Conservation (phyloP, 345 rosid genomes). For the Pelargonium nanum region DNA sequence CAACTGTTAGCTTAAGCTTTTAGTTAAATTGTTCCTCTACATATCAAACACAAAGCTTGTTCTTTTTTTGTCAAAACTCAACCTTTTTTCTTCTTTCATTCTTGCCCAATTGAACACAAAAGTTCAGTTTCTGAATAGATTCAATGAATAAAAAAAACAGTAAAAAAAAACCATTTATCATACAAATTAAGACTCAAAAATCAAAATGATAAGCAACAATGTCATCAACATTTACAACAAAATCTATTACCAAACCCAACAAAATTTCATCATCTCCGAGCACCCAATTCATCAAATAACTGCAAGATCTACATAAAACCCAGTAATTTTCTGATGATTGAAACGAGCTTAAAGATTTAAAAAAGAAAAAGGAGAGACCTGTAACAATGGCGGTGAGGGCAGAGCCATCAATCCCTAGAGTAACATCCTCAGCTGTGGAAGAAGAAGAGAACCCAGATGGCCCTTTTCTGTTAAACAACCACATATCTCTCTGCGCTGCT, state of each 20-base stretch:
- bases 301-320: neutral
- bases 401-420: slow-evolving; percentile 53
- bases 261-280: neutral
- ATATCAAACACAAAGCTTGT: neutral
- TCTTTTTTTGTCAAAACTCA: too few relatives aligned
- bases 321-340: neutral
- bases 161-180: too few relatives aligned
- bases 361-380: slow-evolving; percentile 19
- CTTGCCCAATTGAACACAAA: too few relatives aligned
- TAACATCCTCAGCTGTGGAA: slow-evolving; percentile 65
- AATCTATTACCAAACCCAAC: neutral
- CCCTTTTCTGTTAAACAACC: slow-evolving; percentile 25
- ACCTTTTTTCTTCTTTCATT: too few relatives aligned
- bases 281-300: neutral
- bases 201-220: too few relatives aligned
- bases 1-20: too few relatives aligned
- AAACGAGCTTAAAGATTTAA: neutral
- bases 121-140: too few relatives aligned
- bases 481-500: neutral
- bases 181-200: neutral
- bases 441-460: slow-evolving; percentile 54
- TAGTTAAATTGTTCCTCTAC: too few relatives aligned
- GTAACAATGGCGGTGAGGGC: slow-evolving; percentile 73
- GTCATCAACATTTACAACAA: too few relatives aligned
- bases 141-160: too few relatives aligned